Conservation (phyloP, 441 rosid species). For the Metrosideros polymorpha region DNA sequence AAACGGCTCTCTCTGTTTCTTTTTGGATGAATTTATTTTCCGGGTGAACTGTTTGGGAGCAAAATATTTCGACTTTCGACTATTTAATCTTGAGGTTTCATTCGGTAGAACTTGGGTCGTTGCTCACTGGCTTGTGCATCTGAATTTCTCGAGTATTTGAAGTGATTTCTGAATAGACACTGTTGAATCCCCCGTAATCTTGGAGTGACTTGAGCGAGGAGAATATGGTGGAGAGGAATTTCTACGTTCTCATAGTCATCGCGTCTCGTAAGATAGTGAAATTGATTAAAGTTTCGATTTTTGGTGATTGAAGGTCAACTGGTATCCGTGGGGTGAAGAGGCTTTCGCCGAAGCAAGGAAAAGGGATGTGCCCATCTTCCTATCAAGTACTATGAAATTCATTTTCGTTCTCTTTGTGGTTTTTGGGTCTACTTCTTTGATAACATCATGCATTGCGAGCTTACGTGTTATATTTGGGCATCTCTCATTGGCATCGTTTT, state of each 20-base stretch:
- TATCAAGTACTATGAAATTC: slow-evolving; percentile 46
- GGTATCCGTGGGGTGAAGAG: slow-evolving; percentile 97
- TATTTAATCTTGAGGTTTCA: not conserved
- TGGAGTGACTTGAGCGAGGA: not conserved
- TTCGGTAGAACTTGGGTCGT: not conserved
- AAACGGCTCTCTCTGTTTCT: not conserved
- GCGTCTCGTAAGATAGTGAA: not conserved
- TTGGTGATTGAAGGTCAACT: slow-evolving; percentile 56
- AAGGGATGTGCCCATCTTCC: slow-evolving; percentile 86
- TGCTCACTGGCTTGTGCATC: not conserved
- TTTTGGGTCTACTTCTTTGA: not conserved
- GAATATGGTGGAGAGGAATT: not conserved
- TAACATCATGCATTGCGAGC: not conserved
- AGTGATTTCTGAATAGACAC: not conserved
- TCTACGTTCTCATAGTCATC: not conserved
- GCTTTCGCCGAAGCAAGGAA: slow-evolving; percentile 77
- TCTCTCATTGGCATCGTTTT: not conserved
- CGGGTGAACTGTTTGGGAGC: not conserved
- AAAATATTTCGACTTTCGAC: not conserved
- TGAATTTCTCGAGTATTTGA: not conserved
- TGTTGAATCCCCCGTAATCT: not conserved
- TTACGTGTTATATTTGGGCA: slow-evolving; percentile 14
- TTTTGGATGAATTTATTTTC: not conserved
- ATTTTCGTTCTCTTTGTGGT: not conserved
- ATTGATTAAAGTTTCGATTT: not conserved